Conservation (phyloP, 1,139 yeast species). For the Barnettozyma hawaiiensis region DNA sequence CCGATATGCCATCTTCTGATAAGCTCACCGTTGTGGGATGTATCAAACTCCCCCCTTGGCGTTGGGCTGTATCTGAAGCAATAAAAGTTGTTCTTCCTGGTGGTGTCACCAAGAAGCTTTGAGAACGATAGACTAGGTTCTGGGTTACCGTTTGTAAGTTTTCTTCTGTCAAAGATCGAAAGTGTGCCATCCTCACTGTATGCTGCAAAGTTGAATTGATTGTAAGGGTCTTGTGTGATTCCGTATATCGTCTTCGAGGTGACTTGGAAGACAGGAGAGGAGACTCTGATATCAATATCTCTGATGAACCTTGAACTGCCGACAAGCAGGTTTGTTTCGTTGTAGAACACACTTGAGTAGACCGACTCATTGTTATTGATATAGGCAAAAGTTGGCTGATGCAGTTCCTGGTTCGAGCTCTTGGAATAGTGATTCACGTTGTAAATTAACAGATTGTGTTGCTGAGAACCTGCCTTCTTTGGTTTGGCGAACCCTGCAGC, state of each 20-base stretch:
- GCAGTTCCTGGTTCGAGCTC: constrained; percentile 36
- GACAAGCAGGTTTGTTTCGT: constrained; percentile 56
- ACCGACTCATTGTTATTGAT: constrained; percentile 75
- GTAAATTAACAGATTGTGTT: constrained; percentile 76
- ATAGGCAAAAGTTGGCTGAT: constrained; percentile 53
- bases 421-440: constrained; percentile 58
- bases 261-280: constrained; percentile 67
- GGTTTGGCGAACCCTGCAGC: constrained; percentile 82
- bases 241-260: constrained; percentile 73
- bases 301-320: constrained; percentile 77
- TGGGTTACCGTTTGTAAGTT: constrained; percentile 33
- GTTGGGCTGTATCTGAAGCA: constrained; percentile 69
- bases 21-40: constrained; percentile 71
- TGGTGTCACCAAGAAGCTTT: constrained; percentile 59
- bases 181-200: constrained; percentile 80
- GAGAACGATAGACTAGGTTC: constrained; percentile 64
- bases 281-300: constrained; percentile 69
- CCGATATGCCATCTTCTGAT: constrained; percentile 83
- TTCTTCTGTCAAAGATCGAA: constrained; percentile 84
- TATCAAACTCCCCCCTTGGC: constrained; percentile 69
- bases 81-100: constrained; percentile 54
- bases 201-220: constrained; percentile 61
- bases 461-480: constrained; percentile 36
- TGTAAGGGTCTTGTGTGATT: constrained; percentile 62
- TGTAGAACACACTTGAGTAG: constrained; percentile 60